Evolutionary conservation across 208 protist genomes (phyloP).

Genomic region (Crithidia sp.): DNA sequence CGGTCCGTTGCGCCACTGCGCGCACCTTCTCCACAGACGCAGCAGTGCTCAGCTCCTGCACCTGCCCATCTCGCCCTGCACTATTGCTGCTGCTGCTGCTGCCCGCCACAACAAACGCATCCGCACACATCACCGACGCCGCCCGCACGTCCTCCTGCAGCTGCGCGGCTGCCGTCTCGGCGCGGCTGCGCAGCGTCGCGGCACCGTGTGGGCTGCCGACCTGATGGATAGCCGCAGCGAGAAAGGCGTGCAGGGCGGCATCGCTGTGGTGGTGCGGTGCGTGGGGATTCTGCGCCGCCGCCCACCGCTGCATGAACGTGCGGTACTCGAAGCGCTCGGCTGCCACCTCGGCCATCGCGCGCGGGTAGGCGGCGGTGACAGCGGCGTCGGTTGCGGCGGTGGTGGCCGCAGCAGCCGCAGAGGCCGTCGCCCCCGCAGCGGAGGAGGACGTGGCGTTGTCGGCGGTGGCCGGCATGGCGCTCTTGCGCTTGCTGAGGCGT

Average conservation of each 20-base stretch:
- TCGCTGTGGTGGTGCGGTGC: neutral
- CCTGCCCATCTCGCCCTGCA: neutral
- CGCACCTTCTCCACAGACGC: neutral
- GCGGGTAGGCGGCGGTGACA: constrained; percentile 4
- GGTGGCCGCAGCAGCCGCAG: neutral
- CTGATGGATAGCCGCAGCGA: constrained; percentile 28
- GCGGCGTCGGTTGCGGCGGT: constrained; percentile 1
- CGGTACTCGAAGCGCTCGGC: constrained; percentile 39
- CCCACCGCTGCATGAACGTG: constrained; percentile 28
- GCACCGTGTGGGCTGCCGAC: constrained; percentile 4
- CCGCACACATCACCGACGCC: constrained; percentile 1
- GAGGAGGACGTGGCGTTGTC: neutral
- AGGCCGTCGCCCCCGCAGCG: too few species aligned
- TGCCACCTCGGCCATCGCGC: constrained; percentile 42
- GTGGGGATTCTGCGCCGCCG: neutral
- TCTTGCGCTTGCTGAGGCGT: constrained; percentile 24
- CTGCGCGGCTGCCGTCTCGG: constrained; percentile 26
- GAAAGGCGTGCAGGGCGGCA: constrained; percentile 18
- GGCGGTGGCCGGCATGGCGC: neutral
- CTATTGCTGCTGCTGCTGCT: neutral
- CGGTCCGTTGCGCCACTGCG: neutral
- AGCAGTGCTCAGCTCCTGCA: neutral
- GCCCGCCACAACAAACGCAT: neutral
- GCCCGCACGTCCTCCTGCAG: constrained; percentile 19
- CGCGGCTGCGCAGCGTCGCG: constrained; percentile 22